Base-by-base conservation (phyloP, 345 rosid genomes). In the Erodium maritimum region DNA sequence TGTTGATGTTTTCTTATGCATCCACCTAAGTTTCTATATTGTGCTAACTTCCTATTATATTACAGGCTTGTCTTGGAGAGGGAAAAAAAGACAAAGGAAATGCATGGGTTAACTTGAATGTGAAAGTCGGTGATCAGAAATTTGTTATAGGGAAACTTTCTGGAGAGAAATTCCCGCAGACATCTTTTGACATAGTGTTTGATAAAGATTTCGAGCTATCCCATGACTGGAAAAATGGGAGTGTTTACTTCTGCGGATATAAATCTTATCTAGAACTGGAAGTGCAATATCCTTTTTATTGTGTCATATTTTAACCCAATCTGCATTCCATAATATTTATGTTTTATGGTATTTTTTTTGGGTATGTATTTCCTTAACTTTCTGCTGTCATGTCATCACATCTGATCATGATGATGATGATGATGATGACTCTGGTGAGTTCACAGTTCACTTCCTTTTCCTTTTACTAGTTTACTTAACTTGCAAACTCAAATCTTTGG, bases 211-310 rank as follows among this genome's bases (percentile, higher is more conserved):
- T 82, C 67, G 79, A 69, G 75, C 70, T 90, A 23, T 90, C 84
- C 23, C 97, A 90, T 67, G 77, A 58, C 48, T 73, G 82, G 88
- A 83, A 76, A 67, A 65, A 75, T 61, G 97, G 88, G 61, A 84
- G 86, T 34, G 79, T 90, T 46, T 79, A 60, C 73, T 80, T 90
- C 67, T 21, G 74, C 17, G 95, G 97, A 23, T 90, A 90, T 71
- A 71, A 58, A 64, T 61, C 76, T 23, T n/a, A n/a, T 72, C 46
- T 29, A 19, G n/a, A n/a, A n/a, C n/a, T 66, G 18, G 45, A 21
- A 25, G 71, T 5, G 37, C 37, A 57, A 79, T 81, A 83, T 86
- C 95, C 90, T 81, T 82, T 73, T 55, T 19, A 51, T 20, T 24
- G 17, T 17, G 21, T 23, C 1, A 4, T 10, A n/a, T 33, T 4